Percentiles rank a stretch among this genome's conserved stretches.
These are phyloP conservation scores for Fusarium sp. DNA, from an alignment of 2,329 filamentous ascomycete species.

Conservation along the genomic window DNA sequence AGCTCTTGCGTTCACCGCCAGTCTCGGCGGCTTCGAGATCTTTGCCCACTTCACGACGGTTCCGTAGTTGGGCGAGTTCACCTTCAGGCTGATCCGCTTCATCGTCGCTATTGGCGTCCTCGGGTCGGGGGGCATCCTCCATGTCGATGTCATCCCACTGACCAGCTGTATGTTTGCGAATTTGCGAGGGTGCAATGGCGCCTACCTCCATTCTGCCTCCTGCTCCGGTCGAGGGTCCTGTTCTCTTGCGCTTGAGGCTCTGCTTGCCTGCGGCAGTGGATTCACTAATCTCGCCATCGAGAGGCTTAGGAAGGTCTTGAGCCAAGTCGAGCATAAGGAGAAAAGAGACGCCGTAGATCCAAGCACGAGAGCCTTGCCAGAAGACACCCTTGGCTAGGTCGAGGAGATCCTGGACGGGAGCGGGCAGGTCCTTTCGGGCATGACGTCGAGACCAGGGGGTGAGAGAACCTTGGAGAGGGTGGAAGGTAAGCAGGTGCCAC, in stretches of 20 bases:
- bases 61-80: conserved; percentile 51
- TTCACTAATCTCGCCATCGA: conserved; percentile 47
- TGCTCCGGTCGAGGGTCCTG: conserved; percentile 60
- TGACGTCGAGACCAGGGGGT: conserved; percentile 90
- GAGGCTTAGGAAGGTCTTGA: conserved; percentile 67
- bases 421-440: conserved; percentile 77
- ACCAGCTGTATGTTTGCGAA: conserved; percentile 54
- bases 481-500: conserved; percentile 79
- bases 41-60: conserved; percentile 37
- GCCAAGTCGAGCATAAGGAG: conserved; percentile 92
- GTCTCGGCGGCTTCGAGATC: conserved; percentile 34
- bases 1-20: conserved; percentile 51
- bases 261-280: conserved; percentile 34
- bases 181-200: conserved; percentile 56
- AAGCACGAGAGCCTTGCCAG: conserved; percentile 83
- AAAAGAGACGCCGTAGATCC: conserved; percentile 89
- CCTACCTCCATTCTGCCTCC: conserved; percentile 63
- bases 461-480: conserved; percentile 79
- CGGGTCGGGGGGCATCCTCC: conserved; percentile 52
- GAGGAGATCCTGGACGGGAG: conserved; percentile 76
- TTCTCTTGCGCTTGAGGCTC: conserved; percentile 66
- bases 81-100: conserved; percentile 51
- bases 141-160: conserved; percentile 54
- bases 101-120: conserved; percentile 50
- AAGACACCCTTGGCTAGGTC: conserved; percentile 86